phyloP scores from a whole-genome alignment of 2,329 filamentous ascomycete species.

The Verticillium nubilum region DNA sequence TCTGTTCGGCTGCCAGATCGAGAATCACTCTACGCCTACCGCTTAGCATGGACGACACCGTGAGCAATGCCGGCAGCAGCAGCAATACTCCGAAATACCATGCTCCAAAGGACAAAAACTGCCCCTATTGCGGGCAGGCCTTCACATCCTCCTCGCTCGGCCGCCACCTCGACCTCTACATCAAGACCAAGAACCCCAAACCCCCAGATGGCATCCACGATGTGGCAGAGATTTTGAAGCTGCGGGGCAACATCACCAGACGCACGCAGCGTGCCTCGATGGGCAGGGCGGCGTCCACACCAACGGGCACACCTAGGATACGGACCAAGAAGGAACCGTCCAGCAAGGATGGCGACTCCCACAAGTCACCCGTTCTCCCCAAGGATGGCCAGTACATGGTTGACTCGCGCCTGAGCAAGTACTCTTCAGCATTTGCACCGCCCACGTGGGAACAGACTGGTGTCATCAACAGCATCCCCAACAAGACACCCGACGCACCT shows the following conservation, averaged over 20 bases:
- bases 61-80: slow-evolving; percentile 27
- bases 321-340: slow-evolving; percentile 31
- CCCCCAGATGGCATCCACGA: slow-evolving; percentile 81
- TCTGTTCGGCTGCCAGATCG: neutral
- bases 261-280: slow-evolving; percentile 69
- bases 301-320: slow-evolving; percentile 43
- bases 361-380: slow-evolving; percentile 26
- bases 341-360: slow-evolving; percentile 7
- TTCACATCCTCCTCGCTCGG: slow-evolving; percentile 94
- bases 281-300: slow-evolving; percentile 57
- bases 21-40: neutral
- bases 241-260: slow-evolving; percentile 80
- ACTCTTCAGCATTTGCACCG: slow-evolving; percentile 15
- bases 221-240: slow-evolving; percentile 79
- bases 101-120: slow-evolving; percentile 77
- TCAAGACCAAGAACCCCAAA: slow-evolving; percentile 89
- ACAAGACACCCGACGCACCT: slow-evolving; percentile 20
- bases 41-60: slow-evolving; percentile 20
- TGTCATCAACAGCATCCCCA: slow-evolving; percentile 68
- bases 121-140: slow-evolving; percentile 80
- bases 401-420: slow-evolving; percentile 49
- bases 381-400: slow-evolving; percentile 37
- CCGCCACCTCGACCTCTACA: slow-evolving; percentile 88
- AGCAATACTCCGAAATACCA: slow-evolving; percentile 28
- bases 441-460: slow-evolving; percentile 72